phyloP scores from a whole-genome alignment of 164 flowering plant genomes.

The Annona squamosa region DNA sequence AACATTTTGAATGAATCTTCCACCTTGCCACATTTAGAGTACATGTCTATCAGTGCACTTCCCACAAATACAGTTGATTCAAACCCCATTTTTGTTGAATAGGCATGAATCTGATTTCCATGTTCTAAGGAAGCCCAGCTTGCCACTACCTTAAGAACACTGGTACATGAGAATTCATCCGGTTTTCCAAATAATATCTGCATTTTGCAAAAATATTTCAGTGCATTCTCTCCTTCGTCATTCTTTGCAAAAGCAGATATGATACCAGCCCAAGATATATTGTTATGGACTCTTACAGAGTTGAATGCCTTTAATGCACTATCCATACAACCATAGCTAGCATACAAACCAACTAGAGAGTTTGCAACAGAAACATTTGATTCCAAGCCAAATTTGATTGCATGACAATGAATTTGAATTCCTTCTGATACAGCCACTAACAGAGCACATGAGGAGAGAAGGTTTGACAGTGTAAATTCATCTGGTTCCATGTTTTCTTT shows the following conservation, averaged over 20 bases:
- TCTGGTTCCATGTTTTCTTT: conserved; percentile 7
- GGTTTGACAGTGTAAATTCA: conserved; percentile 3
- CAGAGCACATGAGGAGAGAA: conserved; percentile 11
- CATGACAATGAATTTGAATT: conserved; percentile 7
- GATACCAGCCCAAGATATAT: conserved; percentile 10
- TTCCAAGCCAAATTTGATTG: conserved; percentile 11
- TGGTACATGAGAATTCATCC: conserved; percentile 8
- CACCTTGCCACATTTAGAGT: conserved; percentile 7
- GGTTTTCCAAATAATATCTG: neutral
- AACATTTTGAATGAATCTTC: conserved; percentile 10
- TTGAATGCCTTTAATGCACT: conserved; percentile 7
- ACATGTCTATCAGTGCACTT: conserved; percentile 9
- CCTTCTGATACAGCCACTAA: conserved; percentile 2
- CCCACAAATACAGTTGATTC: conserved; percentile 7
- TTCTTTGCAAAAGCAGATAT: conserved; percentile 8
- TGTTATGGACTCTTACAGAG: neutral
- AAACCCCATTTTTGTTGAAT: conserved; percentile 4
- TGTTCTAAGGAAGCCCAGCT: conserved; percentile 10
- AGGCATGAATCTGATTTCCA: conserved; percentile 8
- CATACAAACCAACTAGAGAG: conserved; percentile 7
- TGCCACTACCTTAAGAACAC: conserved; percentile 6
- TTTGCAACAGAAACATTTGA: conserved; percentile 8
- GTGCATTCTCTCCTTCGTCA: conserved; percentile 5
- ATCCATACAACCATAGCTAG: neutral
- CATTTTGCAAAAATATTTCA: conserved; percentile 6